Conservation (phyloP, 2,329 filamentous ascomycete genomes). For the Calonectria pseudoturangicola region DNA sequence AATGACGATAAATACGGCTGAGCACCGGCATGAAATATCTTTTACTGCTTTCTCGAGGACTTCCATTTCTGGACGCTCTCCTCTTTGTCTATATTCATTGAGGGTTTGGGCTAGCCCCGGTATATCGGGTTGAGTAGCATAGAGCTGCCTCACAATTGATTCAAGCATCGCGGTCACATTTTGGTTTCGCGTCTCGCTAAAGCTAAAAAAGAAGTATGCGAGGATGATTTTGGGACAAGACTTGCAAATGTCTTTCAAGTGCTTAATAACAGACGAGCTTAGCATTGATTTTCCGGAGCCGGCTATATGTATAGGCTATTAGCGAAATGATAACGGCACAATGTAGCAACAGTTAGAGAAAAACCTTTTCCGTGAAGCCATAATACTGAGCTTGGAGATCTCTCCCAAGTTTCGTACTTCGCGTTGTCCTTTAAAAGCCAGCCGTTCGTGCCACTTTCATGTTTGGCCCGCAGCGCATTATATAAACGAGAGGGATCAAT, state of each 20-base stretch:
- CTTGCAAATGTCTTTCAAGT: neutral
- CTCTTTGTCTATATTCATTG: neutral
- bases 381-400: neutral
- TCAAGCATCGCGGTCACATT: neutral
- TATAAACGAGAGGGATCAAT: neutral
- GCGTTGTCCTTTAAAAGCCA: neutral
- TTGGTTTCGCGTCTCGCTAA: neutral
- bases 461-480: neutral
- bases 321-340: neutral
- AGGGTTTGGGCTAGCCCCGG: neutral
- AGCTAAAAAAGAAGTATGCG: conserved; percentile 1
- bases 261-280: neutral
- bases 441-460: neutral
- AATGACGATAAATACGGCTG: neutral
- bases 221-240: neutral
- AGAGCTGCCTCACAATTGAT: neutral
- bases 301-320: neutral
- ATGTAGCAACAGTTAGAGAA: neutral
- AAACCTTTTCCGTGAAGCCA: conserved; percentile 1
- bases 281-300: neutral
- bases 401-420: neutral
- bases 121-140: neutral
- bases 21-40: neutral
- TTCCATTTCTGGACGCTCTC: neutral
- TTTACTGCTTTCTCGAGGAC: neutral